Base-by-base conservation (phyloP, 345 rosid genomes). In the Eucalyptus sp. region DNA sequence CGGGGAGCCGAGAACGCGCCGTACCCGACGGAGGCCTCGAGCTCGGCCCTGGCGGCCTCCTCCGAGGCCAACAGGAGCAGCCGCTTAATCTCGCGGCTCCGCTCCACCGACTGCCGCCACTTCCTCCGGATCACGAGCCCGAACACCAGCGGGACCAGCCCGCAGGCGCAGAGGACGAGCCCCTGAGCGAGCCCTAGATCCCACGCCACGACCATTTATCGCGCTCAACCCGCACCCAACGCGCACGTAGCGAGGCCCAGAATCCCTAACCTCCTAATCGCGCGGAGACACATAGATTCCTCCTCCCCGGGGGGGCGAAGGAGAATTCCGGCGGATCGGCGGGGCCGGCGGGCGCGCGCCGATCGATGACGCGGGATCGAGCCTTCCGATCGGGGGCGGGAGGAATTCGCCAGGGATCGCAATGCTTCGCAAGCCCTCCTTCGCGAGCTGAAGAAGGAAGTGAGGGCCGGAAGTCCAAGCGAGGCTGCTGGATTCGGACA, bases 21-120 rank as follows among this genome's bases (percentile, higher is more conserved):
- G 89, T 86, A 86, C 49, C 44, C 87, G 49, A 51, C 44, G 11
- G 96, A 93, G 60, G 96, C 97, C 91, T 97, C 99, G 4, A 87
- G 92, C 92, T 98, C 99, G 13, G 96, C 99, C 92, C 97, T 94
- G 43, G 96, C 96, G 48, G 96, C 95, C 87, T 98, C 99, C 89
- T 96, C 95, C 29, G 99, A 91, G 5, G 99, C 99, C 89, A 96
- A 93, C 89, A 94, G 89, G 92, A 98, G 87, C 86, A 98, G 95
- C 91, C 97, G 92, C 90, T 88, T 93, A 91, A 98, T 93, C 94
- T 98, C 99, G 90, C 91, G 96, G 90, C 93, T 90, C 91, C 98
- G 95, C 33, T 92, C 93, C 13, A 91, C 92, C 27, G 94, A 91
- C 50, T 90, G 92, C 88, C 92, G 94, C 99, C 99, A 97, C 91